phyloP scores from a whole-genome alignment of 1,139 yeast genomes.

The Candida sp. region DNA sequence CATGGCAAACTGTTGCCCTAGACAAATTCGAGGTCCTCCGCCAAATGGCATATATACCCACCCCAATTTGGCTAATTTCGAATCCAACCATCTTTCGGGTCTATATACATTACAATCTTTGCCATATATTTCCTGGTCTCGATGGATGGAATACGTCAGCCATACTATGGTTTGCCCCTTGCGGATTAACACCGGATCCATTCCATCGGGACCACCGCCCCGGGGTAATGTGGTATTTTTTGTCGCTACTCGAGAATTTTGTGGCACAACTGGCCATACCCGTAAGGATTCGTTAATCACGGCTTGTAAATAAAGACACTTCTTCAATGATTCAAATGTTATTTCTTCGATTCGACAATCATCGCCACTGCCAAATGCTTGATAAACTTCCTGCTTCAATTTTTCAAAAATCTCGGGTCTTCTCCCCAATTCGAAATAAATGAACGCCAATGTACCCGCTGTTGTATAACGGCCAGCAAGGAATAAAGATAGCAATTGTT shows the following conservation, averaged over 20 bases:
- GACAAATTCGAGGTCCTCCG: constrained; percentile 32
- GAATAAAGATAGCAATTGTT: constrained; percentile 27
- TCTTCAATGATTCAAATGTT: constrained; percentile 45
- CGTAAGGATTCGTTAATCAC: constrained; percentile 50
- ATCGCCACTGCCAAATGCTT: constrained; percentile 18
- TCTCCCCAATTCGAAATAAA: constrained; percentile 21
- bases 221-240: constrained; percentile 44
- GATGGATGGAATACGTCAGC: constrained; percentile 41
- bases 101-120: constrained; percentile 39
- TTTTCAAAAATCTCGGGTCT: constrained; percentile 19
- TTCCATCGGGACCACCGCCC: constrained; percentile 48
- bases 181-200: constrained; percentile 37
- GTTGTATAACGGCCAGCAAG: constrained; percentile 33
- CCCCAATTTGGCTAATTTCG: constrained; percentile 19
- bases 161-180: constrained; percentile 44
- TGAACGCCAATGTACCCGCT: constrained; percentile 24
- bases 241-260: constrained; percentile 41
- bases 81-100: constrained; percentile 48
- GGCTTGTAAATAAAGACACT: constrained; percentile 40
- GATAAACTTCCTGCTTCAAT: constrained; percentile 17
- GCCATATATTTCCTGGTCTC: constrained; percentile 42
- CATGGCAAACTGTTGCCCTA: constrained; percentile 37
- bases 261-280: constrained; percentile 53
- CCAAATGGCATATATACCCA: constrained; percentile 35
- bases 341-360: constrained; percentile 18